Base-by-base conservation (phyloP, 2,329 filamentous ascomycete genomes). In the Fusarium sp. region DNA sequence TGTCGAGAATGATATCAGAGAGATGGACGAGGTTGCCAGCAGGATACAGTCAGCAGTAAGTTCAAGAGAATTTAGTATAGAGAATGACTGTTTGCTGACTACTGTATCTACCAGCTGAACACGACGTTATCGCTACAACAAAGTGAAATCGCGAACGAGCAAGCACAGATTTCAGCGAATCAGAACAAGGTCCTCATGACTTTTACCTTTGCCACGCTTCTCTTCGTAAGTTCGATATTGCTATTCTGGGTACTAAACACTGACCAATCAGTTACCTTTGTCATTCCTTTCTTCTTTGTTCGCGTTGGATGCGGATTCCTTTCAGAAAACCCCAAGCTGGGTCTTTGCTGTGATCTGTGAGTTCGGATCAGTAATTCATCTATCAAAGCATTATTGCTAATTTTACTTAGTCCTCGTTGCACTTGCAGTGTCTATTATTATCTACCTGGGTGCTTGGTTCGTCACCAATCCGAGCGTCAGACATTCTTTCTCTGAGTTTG, bases 1-100 rank as follows among this genome's bases (percentile, higher is more conserved):
- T 6, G 44, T 74, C 14, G 32, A 63, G 3, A 63, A 65, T 3
- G 68, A 71, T 18, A 42, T 76, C 4, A 22, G 38, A 1, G 70
- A 72, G 27, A 65, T 74, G 64, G 72, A 76, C 14, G 54, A 47
- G 5, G 27, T 58, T 15, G 68, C 68, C 2, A 45, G 57, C 2
- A 59, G 60, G n/a, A 71, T 74, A 32, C 57, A 75, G 38, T 42
- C 42, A 4, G 61, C 70, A 16, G 67, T 69, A 52, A 25, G 68
- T 53, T 30, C 12, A 30, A 30, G 1, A 30, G 7, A 14, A 12
- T 14, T 14, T 0, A 14, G 29, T 15, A 14, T 14, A 30, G 6
- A 1, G 29, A 30, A 14, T 14, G 29, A 30, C 7, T 14, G 12
- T 30, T 30, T 30, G 12, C 29, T 15, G 29, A 30, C 29, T 30